Evolutionary conservation across 306 rosid genomes (phyloP), one percentile per base, ranked within the genome.

Genomic region (Ochetophila trinervis): DNA sequence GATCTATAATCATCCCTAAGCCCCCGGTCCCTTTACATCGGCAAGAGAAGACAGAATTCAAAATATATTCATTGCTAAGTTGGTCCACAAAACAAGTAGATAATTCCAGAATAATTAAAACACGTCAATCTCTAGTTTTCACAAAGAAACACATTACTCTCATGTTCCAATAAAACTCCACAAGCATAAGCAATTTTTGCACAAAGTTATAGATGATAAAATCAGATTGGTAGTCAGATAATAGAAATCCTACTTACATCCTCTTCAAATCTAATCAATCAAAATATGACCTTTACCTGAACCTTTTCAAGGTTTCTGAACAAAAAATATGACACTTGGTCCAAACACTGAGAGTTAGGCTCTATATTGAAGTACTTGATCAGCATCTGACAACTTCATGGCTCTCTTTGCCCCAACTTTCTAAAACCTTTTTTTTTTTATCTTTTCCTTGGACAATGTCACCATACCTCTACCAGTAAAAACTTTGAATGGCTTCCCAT

Each of bases 341-440:
- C 94, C 94, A 90, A 84, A 89, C 81, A 88, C 72, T 81, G 86
- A 84, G 77, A 86, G 83, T 78, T 87, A 93, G 75, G 85, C 78
- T 79, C 75, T 71, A 75, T 71, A 87, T 85, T 78, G 86, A 80
- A 84, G 91, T 69, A 81, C 87, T 66, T 83, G 91, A 87, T 75
- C 99, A 86, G 95, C 96, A 81, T 78, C 99, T 79, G 81, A 83
- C 70, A 82, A 86, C 94, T 83, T 90, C 96, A 87, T 74, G 83
- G 99, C 95, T 86, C 86, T 89, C 95, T 85, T 88, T 83, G 96
- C 88, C 83, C 83, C 89, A 86, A 88, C 99, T 82, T 86, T 90
- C 86, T 83, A 86, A 89, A 83, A 81, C 81, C 84, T 79, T 83
- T 61, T 86, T 76, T 79, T 83, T 61, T 86, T 76, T 90, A 90